These are phyloP conservation scores for Eremochloa ophiuroides DNA, from an alignment of 176 grass and related monocot species.

Conservation along the genomic window DNA sequence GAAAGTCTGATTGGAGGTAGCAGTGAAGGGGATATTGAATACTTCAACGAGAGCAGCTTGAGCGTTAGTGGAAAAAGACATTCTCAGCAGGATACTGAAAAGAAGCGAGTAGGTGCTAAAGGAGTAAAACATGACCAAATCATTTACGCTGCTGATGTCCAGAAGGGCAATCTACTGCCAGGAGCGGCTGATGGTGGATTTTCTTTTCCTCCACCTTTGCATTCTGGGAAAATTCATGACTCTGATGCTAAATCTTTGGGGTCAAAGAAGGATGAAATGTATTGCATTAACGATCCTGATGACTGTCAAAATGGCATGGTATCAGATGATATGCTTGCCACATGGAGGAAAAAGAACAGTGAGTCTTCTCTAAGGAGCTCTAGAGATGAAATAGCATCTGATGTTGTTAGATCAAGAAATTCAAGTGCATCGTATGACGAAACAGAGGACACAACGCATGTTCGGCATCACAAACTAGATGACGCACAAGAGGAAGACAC, in stretches of 20 bases:
- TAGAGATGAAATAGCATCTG: conserved; percentile 68
- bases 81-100: conserved; percentile 48
- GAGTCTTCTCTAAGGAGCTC: conserved; percentile 71
- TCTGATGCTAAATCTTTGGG: conserved; percentile 55
- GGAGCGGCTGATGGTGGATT: conserved; percentile 53
- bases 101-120: conserved; percentile 44
- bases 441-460: conserved; percentile 58
- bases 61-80: conserved; percentile 54
- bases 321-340: conserved; percentile 80
- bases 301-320: conserved; percentile 64
- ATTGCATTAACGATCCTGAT: conserved; percentile 49
- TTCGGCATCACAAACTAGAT: conserved; percentile 56
- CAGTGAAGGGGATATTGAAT: conserved; percentile 90
- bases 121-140: conserved; percentile 46
- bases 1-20: conserved; percentile 97
- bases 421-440: conserved; percentile 75
- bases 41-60: conserved; percentile 58
- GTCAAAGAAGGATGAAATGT: conserved; percentile 56
- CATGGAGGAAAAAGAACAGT: conserved; percentile 87
- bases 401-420: conserved; percentile 75
- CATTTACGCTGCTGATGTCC: conserved; percentile 29
- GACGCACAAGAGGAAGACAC: conserved; percentile 77
- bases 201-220: conserved; percentile 73
- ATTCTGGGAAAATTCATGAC: conserved; percentile 42
- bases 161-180: conserved; percentile 41